Evolutionary conservation across 352 stramenopile species (phyloP), one percentile per base, ranked within the genome.

Genomic region (Globisporangium nunn): DNA sequence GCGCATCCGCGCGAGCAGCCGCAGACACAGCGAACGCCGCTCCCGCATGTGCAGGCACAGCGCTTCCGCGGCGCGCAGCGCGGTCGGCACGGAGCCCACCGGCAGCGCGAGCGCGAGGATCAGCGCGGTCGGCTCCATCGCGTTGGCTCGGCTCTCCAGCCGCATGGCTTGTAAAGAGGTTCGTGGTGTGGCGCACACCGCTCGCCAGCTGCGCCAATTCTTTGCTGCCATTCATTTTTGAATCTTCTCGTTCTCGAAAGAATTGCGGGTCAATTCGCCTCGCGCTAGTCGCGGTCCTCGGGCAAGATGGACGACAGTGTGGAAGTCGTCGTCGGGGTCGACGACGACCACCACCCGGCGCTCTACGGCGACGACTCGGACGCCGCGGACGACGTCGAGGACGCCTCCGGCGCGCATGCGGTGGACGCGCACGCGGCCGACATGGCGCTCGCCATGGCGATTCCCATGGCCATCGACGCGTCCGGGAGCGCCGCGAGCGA

Each of bases 31-130:
- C 35, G 40, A 14, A 18, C 29, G 33, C 6, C 14, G 47, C 35
- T 54, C 54, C 3, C 23, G 11, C 54, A 54, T 49, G 0, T 12
- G 45, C 46, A 14, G 12, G 11, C 58, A 61, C 3, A 29, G 35
- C 37, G 11, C 28, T 14, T 17, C 15, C 15, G 35, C 33, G 18
- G 17, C 15, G 10, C 48, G 47, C 7, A 61, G 46, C 15, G n/a
- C 30, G 1, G 15, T 29, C 1, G 47, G 35, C 8, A 54, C 37
- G 5, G 55, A 61, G 17, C 23, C 17, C 6, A 8, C 8, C 28
- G 49, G 35, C 35, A 61, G 45, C 8, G 49, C 15, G 47, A 54
- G 54, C 46, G 55, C 55, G 14, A 29, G 35, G 55, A 61, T 39
- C 23, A 23, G 46, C 15, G 55, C 54, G 23, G 45, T 48, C 4